Evolutionary conservation across 2,329 filamentous ascomycete species (phyloP), one percentile per base, ranked within the genome.

Genomic region (Colletotrichum sp.): DNA sequence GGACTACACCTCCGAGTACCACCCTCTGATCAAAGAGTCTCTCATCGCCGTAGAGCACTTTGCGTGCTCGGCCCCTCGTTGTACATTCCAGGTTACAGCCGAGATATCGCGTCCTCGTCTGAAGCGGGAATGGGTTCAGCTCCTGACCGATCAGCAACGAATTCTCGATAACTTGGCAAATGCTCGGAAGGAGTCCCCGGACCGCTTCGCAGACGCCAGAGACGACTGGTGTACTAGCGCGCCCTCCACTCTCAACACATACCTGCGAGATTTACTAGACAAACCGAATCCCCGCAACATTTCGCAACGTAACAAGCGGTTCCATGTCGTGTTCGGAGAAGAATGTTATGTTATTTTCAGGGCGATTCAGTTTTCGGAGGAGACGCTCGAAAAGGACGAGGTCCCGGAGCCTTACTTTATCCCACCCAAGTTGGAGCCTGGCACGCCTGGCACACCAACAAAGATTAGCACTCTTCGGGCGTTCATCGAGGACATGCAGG

Each of bases 261-360:
- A 92, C 66, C 81, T 91, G 5, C 87, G 85, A 36, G 89, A 92
- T 74, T 83, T 89, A 8, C 83, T 89, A 5, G 82, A 83, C 43
- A 83, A 84, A 10, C 80, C 80, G 0, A 77, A 75, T 3, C 75
- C 80, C 0, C 83, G 88, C 60, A 88, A 83, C 66, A 91, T 92
- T 43, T 89, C 90, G 3, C 89, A 88, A 69, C 83, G 90, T 2
- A 92, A 92, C 78, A 92, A 91, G 80, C 86, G 88, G 16, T 92
- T 92, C 71, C 83, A 83, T 30, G 87, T 91, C 3, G 84, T 90
- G 8, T 91, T 92, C 72, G 88, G 90, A 0, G 84, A 85, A 6
- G 86, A 88, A 6, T 89, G 89, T 67, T 87, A 88, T 61, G 80
- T 82, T 26, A 84, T 92, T 15, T 89, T 92, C 78, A 82, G 82